These are phyloP conservation scores for Rhodotorula sp. DNA, from an alignment of 1,284 basidiomycete genomes.

Conservation along the genomic window DNA sequence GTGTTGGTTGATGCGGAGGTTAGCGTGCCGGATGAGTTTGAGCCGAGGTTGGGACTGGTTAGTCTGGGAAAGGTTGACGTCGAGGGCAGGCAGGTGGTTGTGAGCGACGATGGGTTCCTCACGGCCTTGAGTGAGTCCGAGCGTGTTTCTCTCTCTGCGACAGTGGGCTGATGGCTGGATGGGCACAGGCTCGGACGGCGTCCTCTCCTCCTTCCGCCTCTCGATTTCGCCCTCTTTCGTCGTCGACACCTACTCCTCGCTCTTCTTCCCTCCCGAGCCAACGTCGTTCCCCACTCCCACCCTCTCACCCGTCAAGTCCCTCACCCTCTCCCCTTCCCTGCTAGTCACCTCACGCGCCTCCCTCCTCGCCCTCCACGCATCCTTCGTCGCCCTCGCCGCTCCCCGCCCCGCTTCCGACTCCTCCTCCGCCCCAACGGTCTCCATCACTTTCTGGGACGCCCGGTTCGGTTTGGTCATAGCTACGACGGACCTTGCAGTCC, in stretches of 20 bases:
- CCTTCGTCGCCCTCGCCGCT: slow-evolving; percentile 32
- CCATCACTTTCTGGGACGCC: slow-evolving; percentile 32
- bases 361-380: slow-evolving; percentile 37
- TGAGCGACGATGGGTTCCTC: slow-evolving; percentile 38
- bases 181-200: slow-evolving; percentile 15
- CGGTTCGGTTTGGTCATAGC: slow-evolving; percentile 37
- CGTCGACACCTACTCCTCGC: slow-evolving; percentile 18
- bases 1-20: slow-evolving; percentile 33
- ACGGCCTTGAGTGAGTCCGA: slow-evolving; percentile 24
- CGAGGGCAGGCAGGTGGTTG: slow-evolving; percentile 28
- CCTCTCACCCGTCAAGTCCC: slow-evolving; percentile 23
- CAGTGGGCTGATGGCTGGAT: neutral
- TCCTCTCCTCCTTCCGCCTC: slow-evolving; percentile 33
- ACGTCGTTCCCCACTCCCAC: slow-evolving; percentile 1
- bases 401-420: slow-evolving; percentile 6
- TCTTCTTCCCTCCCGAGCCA: slow-evolving; percentile 28
- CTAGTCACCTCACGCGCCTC: slow-evolving; percentile 9
- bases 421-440: slow-evolving; percentile 12
- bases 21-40: slow-evolving; percentile 23
- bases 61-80: slow-evolving; percentile 29
- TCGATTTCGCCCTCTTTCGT: neutral
- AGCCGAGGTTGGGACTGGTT: slow-evolving; percentile 13
- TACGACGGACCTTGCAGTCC: slow-evolving; percentile 24
- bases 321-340: slow-evolving; percentile 17
- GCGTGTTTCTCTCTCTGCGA: neutral